phyloP scores from a whole-genome alignment of 2,329 filamentous ascomycete species.

The Fusarium xyrophilum region DNA sequence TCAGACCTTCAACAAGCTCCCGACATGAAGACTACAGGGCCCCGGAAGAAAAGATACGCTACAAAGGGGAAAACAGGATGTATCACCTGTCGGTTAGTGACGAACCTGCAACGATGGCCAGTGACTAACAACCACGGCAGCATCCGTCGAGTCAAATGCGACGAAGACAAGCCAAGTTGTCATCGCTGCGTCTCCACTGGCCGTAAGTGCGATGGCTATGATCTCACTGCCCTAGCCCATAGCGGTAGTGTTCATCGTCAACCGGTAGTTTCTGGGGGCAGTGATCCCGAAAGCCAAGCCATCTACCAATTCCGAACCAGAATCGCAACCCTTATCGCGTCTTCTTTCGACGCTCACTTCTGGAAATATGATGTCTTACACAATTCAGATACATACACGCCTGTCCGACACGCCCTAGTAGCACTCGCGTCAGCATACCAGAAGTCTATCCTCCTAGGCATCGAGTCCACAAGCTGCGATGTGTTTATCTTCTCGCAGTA shows the following conservation, averaged over 20 bases:
- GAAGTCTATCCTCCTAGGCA: not conserved
- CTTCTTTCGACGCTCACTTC: not conserved
- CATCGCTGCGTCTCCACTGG: not conserved
- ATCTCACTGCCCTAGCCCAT: accelerated
- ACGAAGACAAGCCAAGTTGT: not conserved
- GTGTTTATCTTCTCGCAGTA: not conserved
- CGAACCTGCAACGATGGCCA: accelerated
- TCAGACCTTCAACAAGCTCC: accelerated
- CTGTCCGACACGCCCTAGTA: not conserved
- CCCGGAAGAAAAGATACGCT: not conserved
- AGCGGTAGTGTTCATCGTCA: not conserved
- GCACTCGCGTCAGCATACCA: not conserved
- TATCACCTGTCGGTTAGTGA: not conserved
- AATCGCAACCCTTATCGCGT: not conserved
- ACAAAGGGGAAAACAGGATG: not conserved
- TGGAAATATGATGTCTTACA: not conserved
- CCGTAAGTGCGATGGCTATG: not conserved
- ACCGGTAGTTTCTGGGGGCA: not conserved
- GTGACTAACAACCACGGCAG: not conserved
- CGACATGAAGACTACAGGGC: accelerated
- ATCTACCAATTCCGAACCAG: slow-evolving; percentile 9
- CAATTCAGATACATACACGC: not conserved
- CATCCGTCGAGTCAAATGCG: not conserved
- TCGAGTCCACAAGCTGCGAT: not conserved
- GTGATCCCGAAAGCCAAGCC: not conserved